Evolutionary conservation across 1,284 basidiomycete genomes (phyloP), one percentile per base, ranked within the genome.

Genomic region (Ganoderma lingzhi): DNA sequence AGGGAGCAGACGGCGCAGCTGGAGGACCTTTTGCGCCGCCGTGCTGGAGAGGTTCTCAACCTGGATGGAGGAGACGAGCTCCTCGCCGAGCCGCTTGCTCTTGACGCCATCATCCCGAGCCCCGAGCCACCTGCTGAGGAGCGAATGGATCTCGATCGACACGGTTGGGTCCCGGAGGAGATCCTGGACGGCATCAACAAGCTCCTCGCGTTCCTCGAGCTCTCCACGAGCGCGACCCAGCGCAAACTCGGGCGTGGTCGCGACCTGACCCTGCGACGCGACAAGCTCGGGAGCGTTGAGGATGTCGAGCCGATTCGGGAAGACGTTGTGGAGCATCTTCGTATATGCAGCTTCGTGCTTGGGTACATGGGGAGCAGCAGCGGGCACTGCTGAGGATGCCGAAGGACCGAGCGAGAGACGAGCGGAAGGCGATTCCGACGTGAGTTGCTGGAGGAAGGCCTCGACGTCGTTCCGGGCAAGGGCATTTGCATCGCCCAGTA

Each of bases 291-390:
- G 96, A 19, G 92, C 90, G 81, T 99, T 99, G 78, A 92, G 86
- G 68, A 99, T 87, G 71, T 96, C 91, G 2, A 99, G 85, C 1
- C 95, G 90, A n/a, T 93, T 89, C 39, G 84, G 85, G 77, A 99
- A 98, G 45, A 97, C 83, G 73, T 95, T 92, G 37, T 88, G 82
- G 64, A 99, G 90, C 65, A 99, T 93, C 78, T 93, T 93, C 73
- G 93, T 96, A 85, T 99, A 99, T 6, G 96, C 93, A 15, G 89
- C 84, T 82, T 99, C 97, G 80, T 98, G 95, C 78, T 92, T 91
- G 41, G 96, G 96, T 48, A 95, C 82, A 71, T 90, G 89, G 17
- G 91, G 90, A 10, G 84, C 66, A 15, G 76, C 66, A 44, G 41
- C 23, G 2, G 76, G 4, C 74, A 66, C 1, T 17, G 51, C 35